Evolutionary conservation across 2,329 filamentous ascomycete genomes (phyloP).

Genomic region (Ceratocystis papillata): DNA sequence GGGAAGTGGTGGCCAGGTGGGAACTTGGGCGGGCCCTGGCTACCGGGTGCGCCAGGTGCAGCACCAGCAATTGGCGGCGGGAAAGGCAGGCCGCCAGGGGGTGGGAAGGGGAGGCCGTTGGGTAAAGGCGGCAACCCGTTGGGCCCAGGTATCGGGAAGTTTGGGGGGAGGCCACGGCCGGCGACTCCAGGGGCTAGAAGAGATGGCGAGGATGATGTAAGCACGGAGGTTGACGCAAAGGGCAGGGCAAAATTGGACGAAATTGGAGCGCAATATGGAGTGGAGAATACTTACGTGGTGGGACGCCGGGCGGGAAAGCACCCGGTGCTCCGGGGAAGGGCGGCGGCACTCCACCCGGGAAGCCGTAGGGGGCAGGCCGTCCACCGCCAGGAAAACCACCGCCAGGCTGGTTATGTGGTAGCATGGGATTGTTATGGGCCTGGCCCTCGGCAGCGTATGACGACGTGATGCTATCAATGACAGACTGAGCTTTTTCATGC

Average conservation of each 20-base stretch:
- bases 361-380: slow-evolving; percentile 26
- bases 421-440: slow-evolving; percentile 72
- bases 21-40: slow-evolving; percentile 29
- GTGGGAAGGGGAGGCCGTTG: slow-evolving; percentile 37
- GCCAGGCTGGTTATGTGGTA: slow-evolving; percentile 56
- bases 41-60: slow-evolving; percentile 31
- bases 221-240: too few relatives aligned
- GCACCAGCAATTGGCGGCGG: slow-evolving; percentile 32
- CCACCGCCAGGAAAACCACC: slow-evolving; percentile 36
- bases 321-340: slow-evolving; percentile 31
- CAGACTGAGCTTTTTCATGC: slow-evolving; percentile 94
- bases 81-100: slow-evolving; percentile 31
- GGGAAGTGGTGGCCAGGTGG: slow-evolving; percentile 27
- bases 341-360: slow-evolving; percentile 34
- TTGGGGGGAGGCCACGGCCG: slow-evolving; percentile 39
- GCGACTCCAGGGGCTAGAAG: slow-evolving; percentile 42
- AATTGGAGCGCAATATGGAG: slow-evolving; percentile 13
- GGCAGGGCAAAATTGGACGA: slow-evolving; percentile 14
- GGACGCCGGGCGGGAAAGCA: slow-evolving; percentile 31
- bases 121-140: slow-evolving; percentile 34
- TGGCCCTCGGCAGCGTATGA: slow-evolving; percentile 94
- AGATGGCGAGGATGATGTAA: background rate
- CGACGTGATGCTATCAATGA: slow-evolving; percentile 94
- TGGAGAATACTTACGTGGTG: slow-evolving; percentile 41
- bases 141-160: slow-evolving; percentile 36